Percentiles rank a stretch among this genome's conserved stretches.
Evolutionary conservation across 2,329 filamentous ascomycete species (phyloP).

Genomic region (Pestalotiopsis sp.): DNA sequence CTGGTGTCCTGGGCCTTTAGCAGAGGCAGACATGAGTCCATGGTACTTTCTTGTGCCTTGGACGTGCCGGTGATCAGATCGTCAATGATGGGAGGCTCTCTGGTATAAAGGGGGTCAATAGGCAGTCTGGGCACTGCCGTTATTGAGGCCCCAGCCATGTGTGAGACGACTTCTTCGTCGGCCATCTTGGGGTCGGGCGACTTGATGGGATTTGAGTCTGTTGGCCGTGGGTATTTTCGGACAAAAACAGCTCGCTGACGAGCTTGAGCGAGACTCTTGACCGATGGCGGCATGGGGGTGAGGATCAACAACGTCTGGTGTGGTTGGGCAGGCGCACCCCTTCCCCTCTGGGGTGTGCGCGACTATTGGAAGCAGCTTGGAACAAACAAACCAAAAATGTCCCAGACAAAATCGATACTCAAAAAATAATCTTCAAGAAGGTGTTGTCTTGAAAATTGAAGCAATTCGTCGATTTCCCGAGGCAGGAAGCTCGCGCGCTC

Average conservation of each 20-base stretch:
- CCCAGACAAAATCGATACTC: no score
- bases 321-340: constrained; percentile 4
- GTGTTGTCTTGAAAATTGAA: neutral
- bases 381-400: neutral
- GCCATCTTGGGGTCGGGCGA: constrained; percentile 3
- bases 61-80: constrained; percentile 69
- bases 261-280: constrained; percentile 10
- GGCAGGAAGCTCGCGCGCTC: neutral
- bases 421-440: neutral
- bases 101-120: constrained; percentile 51
- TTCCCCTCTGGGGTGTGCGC: neutral
- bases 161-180: constrained; percentile 19
- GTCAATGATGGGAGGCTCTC: constrained; percentile 66
- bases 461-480: neutral
- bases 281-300: neutral
- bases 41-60: constrained; percentile 66
- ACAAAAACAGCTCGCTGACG: constrained; percentile 18
- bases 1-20: constrained; percentile 57
- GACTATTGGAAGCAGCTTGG: neutral
- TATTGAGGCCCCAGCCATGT: constrained; percentile 16
- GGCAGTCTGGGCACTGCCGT: constrained; percentile 19
- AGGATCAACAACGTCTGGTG: neutral
- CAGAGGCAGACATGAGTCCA: constrained; percentile 70
- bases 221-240: constrained; percentile 22
- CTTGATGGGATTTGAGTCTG: neutral